Conservation (phyloP, 768 basidiomycete genomes). For the Naganishia randhawae region DNA sequence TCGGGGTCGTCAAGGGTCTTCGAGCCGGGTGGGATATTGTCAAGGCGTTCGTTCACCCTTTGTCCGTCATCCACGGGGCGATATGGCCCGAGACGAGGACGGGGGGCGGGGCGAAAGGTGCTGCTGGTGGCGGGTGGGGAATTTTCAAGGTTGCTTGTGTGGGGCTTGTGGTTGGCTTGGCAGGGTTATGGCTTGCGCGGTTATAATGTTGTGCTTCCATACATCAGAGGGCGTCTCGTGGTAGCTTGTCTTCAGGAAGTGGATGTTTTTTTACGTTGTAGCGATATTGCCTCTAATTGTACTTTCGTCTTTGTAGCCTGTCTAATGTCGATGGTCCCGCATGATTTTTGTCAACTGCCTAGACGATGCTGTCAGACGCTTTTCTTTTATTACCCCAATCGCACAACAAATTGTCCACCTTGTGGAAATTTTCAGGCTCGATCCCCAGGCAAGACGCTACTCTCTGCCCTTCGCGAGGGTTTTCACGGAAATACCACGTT, state of each 20-base stretch:
- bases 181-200: not conserved
- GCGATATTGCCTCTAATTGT: not conserved
- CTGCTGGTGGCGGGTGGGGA: conserved; percentile 1
- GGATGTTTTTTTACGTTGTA: not conserved
- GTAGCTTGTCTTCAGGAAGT: no score
- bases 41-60: conserved; percentile 13
- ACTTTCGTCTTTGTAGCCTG: not conserved
- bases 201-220: no score
- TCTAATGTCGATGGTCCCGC: not conserved
- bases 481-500: not conserved
- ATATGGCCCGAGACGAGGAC: not conserved
- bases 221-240: no score
- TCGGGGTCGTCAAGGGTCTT: conserved; percentile 2
- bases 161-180: conserved; percentile 2
- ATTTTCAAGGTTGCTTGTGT: conserved; percentile 11
- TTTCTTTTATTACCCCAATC: not conserved
- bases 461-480: not conserved
- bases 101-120: not conserved
- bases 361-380: not conserved
- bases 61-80: not conserved
- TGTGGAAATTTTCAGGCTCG: no score
- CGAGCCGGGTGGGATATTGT: conserved; percentile 1
- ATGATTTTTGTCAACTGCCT: not conserved
- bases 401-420: not conserved
- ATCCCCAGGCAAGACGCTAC: no score